phyloP scores from a whole-genome alignment of 1,284 basidiomycete genomes.

The Cryptococcus hybrid region DNA sequence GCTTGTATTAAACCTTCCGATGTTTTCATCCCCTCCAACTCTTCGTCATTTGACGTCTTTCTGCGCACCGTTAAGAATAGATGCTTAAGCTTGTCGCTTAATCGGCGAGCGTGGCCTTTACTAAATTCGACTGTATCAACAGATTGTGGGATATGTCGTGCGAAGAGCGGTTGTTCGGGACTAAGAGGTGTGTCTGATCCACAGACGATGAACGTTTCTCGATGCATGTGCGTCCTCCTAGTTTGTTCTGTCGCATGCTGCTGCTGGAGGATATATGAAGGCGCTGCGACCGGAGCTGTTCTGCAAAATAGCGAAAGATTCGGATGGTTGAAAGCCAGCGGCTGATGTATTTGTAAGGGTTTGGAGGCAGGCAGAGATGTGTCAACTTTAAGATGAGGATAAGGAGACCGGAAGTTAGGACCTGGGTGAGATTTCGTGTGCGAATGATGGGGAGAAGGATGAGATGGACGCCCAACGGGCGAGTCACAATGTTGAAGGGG shows the following conservation, averaged over 20 bases:
- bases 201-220: slow-evolving; percentile 2
- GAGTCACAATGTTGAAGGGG: not conserved
- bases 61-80: not conserved
- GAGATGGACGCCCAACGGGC: not conserved
- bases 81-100: slow-evolving; percentile 6
- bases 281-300: not conserved
- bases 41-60: not conserved
- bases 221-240: not conserved
- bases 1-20: not conserved
- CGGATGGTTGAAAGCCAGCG: not conserved
- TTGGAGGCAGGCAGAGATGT: not conserved
- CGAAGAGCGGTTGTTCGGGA: not conserved
- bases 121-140: not conserved
- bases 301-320: not conserved
- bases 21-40: not conserved
- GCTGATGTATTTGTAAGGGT: not conserved
- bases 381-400: not conserved
- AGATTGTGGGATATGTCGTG: not conserved
- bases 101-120: slow-evolving; percentile 1
- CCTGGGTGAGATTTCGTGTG: not conserved
- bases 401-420: not conserved
- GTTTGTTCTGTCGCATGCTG: not conserved
- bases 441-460: not conserved
- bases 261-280: not conserved
- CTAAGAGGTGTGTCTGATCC: not conserved